These are phyloP conservation scores for Ploettnerulaceae sp. DNA, from an alignment of 2,329 filamentous ascomycete genomes.

Conservation along the genomic window DNA sequence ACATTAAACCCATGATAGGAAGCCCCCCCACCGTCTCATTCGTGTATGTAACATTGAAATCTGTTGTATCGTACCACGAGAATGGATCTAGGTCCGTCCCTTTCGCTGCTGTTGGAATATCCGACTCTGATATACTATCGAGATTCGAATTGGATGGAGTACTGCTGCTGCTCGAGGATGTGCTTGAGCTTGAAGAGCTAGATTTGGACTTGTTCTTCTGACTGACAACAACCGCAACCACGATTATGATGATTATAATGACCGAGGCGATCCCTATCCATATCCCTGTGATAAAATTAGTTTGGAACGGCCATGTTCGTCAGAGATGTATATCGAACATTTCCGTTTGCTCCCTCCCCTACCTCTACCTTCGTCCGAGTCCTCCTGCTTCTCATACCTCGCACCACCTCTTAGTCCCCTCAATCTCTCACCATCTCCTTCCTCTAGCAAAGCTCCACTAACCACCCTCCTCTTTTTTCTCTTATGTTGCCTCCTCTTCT, in stretches of 20 bases:
- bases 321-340: conserved; percentile 41
- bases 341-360: conserved; percentile 52
- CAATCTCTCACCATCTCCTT: conserved; percentile 52
- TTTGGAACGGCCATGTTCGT: not conserved
- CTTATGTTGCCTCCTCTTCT: conserved; percentile 29
- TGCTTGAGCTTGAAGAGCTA: conserved; percentile 14
- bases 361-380: conserved; percentile 38
- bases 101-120: conserved; percentile 55
- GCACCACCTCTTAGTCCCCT: conserved; percentile 46
- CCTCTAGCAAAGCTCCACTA: conserved; percentile 65
- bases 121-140: conserved; percentile 44
- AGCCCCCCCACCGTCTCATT: conserved; percentile 76
- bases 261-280: conserved; percentile 50
- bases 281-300: conserved; percentile 16
- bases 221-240: conserved; percentile 60
- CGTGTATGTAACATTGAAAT: conserved; percentile 95
- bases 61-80: conserved; percentile 81
- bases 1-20: conserved; percentile 85
- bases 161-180: conserved; percentile 16
- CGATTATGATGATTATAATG: conserved; percentile 59
- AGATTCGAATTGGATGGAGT: conserved; percentile 42
- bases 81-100: conserved; percentile 83
- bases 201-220: conserved; percentile 45
- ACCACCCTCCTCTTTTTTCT: conserved; percentile 53
- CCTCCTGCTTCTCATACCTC: conserved; percentile 36